Percentiles rank a stretch among this genome's conserved stretches.
phyloP scores from a whole-genome alignment of 139 green algal species.

The Coelastrella sp. region DNA sequence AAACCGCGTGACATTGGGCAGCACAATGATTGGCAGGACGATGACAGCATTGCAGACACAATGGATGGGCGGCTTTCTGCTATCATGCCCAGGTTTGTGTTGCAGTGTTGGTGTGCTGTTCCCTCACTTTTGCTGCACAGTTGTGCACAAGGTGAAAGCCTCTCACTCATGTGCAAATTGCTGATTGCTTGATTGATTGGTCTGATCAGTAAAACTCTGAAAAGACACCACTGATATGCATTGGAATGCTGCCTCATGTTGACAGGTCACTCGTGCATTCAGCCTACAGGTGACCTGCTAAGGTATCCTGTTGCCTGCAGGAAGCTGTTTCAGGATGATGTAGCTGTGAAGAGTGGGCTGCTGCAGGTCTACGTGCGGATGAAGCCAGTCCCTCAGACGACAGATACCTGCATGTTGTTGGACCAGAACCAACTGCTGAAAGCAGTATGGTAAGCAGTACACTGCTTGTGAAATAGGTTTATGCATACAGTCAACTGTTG shows the following conservation, averaged over 20 bases:
- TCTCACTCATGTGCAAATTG: background rate
- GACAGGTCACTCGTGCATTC: background rate
- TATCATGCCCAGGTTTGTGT: slow-evolving; percentile 38
- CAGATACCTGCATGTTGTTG: slow-evolving; percentile 35
- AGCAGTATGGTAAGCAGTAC: slow-evolving; percentile 29
- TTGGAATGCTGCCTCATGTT: background rate
- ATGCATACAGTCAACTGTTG: background rate
- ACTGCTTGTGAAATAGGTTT: background rate
- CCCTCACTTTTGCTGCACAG: background rate
- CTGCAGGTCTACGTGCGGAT: slow-evolving; percentile 48
- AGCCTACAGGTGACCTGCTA: background rate
- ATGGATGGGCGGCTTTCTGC: slow-evolving; percentile 34
- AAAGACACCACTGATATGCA: background rate
- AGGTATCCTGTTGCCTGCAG: background rate
- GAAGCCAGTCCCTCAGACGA: slow-evolving; percentile 24
- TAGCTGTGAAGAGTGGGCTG: slow-evolving; percentile 37
- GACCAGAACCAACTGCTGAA: slow-evolving; percentile 36
- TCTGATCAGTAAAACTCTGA: background rate
- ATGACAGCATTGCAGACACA: background rate
- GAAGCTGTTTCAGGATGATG: slow-evolving; percentile 51
- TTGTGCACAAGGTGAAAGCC: background rate
- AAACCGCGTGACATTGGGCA: background rate
- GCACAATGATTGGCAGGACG: background rate
- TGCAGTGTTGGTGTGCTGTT: background rate
- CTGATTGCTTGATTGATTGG: background rate